Base-by-base conservation (phyloP, 352 stramenopile species). In the Poterioochromonas sp. region DNA sequence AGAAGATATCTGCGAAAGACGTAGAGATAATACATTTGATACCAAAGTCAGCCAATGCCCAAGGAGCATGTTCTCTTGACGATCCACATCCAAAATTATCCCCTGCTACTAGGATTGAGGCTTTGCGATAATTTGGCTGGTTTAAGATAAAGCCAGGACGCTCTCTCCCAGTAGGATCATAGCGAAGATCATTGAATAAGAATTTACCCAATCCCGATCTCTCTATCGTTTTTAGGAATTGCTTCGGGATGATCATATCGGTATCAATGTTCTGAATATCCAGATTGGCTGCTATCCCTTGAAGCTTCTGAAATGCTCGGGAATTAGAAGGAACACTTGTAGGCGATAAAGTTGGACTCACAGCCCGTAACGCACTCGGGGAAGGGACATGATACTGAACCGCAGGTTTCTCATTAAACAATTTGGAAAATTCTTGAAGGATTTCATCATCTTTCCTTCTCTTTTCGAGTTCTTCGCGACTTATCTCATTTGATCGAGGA, bases 231-330 rank as follows among this genome's bases (percentile, higher is more conserved):
- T 92, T 92, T 35, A 92, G 83, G 78, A 90, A 92, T 82, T 91
- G 84, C 78, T 91, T 91, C 37, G 88, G 87, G 80, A 92, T 92
- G 79, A 92, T 92, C 86, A 92, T 92, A 78, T 92, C 88, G 20
- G 88, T 92, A 79, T 92, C 88, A 80, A 91, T 88, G 78, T 92
- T 92, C 82, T 90, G 84, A 79, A 91, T 89, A 78, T 90, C 86
- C 29, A 92, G 82, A 47, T 86, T 84, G 62, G 88, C 88, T 29
- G 86, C 83, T 26, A 86, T 77, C 69, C 87, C 88, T 32, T 84
- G 87, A 15, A 91, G 79, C 3, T 53, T 8, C 8, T 20, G 44
- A 20, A 53, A 53, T 53, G 44, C 44, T 20, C 44, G 8, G 20
- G 44, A 53, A 20, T 8, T 20, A 53, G 44, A 53, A 53, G 44